Percentiles rank a stretch among this genome's conserved stretches.
phyloP scores from a whole-genome alignment of 2,329 filamentous ascomycete genomes.

The Aspergillus flavus region DNA sequence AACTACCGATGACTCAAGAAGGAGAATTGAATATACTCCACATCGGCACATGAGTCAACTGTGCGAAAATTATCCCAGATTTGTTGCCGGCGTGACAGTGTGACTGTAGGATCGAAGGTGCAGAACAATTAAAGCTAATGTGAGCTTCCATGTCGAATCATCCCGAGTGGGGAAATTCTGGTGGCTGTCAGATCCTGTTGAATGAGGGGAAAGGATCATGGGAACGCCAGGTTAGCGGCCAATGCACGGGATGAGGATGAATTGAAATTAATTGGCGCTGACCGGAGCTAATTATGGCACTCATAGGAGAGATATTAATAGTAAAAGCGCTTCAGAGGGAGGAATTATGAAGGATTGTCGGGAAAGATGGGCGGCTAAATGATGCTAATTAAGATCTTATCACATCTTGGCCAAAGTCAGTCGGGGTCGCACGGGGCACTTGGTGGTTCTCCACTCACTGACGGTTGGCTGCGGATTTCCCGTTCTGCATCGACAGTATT shows the following conservation, averaged over 20 bases:
- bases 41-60: not conserved
- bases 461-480: constrained; percentile 27
- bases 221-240: not conserved
- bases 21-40: no score
- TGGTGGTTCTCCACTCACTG: constrained; percentile 11
- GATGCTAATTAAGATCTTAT: constrained; percentile 21
- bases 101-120: constrained; percentile 20
- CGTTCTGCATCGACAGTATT: constrained; percentile 23
- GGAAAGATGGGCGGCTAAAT: constrained; percentile 10
- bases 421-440: constrained; percentile 8
- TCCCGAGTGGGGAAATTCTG: not conserved
- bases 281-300: constrained; percentile 17
- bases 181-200: constrained; percentile 1
- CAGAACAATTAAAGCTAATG: constrained; percentile 19
- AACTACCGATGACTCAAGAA: no score
- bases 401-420: constrained; percentile 17
- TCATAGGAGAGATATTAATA: constrained; percentile 10
- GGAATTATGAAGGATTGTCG: not conserved
- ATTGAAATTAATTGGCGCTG: not conserved
- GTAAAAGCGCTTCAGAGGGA: constrained; percentile 1
- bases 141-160: not conserved
- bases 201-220: constrained; percentile 10
- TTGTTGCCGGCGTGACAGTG: constrained; percentile 16
- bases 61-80: not conserved
- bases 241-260: not conserved